Base-by-base conservation (phyloP, 805 yeast species). In the Sugiyamaella chiloensis region DNA sequence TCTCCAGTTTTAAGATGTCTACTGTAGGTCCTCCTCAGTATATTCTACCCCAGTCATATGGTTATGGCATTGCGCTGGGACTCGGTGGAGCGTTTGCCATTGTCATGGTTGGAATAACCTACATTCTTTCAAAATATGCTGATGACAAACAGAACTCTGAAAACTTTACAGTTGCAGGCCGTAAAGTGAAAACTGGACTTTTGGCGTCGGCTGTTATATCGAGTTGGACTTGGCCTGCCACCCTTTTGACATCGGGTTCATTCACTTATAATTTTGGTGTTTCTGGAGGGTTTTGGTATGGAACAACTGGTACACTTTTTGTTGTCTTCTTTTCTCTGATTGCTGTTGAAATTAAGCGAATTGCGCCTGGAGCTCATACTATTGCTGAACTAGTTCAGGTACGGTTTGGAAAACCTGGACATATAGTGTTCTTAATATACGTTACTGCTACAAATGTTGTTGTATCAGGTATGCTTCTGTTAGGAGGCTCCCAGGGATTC, bases 151-250 rank as follows among this genome's bases (percentile, higher is more conserved):
- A 87, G 66, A 87, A 95, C 8, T 89, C 96, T 2, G 96, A 90
- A 68, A 96, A 88, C 61, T 90, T 89, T 57, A 79, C 93, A 2
- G 87, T 96, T 4, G 96, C 96, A 27, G 96, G 96, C 55, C 78
- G 96, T 61, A 74, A 87, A 2, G 95, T 90, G 27, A 85, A 83
- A 57, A 81, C 91, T 0, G 91, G 93, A 39, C 72, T 90, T 54
- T 83, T 88, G 52, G 81, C 91, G 2, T 82, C 95, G 4, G 96
- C 96, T 4, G 96, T 90, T 24, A 96, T 88, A 7, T 81, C 90
- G 9, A 81, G 91, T 9, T 89, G 97, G 97, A 88, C 96, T 8
- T 83, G 88, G 88, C 85, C 86, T 8, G 86, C 87, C 2, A 86
- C 95, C 1, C 66, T 85, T 40, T 69, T 85, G 27, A 80, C 81